These are phyloP conservation scores for Esteya vermicola DNA, from an alignment of 2,329 filamentous ascomycete genomes.

Conservation along the genomic window DNA sequence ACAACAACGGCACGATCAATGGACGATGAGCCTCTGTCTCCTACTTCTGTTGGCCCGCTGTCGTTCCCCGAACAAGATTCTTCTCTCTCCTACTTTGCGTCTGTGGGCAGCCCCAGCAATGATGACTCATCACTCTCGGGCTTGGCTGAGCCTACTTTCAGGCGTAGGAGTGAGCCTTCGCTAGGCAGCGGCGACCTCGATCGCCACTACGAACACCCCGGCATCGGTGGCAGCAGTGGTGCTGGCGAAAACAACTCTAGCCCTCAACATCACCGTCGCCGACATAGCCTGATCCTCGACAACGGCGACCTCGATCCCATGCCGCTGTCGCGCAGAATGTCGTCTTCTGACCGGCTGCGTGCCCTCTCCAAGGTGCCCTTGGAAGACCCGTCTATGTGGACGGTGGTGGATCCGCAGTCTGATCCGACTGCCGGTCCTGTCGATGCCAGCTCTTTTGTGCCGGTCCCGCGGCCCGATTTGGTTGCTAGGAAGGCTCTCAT, in stretches of 20 bases:
- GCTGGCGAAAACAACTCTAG: background rate
- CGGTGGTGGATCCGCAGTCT: conserved; percentile 16
- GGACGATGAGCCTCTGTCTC: background rate
- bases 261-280: conserved; percentile 4
- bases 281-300: conserved; percentile 15
- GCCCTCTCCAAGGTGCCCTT: conserved; percentile 20
- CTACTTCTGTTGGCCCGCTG: too few species aligned
- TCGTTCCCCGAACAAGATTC: too few species aligned
- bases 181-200: background rate
- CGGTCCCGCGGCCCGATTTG: background rate
- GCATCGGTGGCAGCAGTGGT: too few species aligned
- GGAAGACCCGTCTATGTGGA: conserved; percentile 20
- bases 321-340: conserved; percentile 20
- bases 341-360: conserved; percentile 22
- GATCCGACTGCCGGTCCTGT: background rate
- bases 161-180: background rate
- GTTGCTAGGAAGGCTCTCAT: background rate
- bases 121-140: too few species aligned
- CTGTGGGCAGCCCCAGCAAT: too few species aligned
- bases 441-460: conserved; percentile 1
- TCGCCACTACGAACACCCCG: background rate
- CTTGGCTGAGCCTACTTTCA: too few species aligned
- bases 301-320: conserved; percentile 17
- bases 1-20: background rate
- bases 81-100: too few species aligned